A percentile compares a stretch with the other conserved stretches of the same genome.
Conservation (phyloP, 345 rosid species). For the Pelargonium nanum region DNA sequence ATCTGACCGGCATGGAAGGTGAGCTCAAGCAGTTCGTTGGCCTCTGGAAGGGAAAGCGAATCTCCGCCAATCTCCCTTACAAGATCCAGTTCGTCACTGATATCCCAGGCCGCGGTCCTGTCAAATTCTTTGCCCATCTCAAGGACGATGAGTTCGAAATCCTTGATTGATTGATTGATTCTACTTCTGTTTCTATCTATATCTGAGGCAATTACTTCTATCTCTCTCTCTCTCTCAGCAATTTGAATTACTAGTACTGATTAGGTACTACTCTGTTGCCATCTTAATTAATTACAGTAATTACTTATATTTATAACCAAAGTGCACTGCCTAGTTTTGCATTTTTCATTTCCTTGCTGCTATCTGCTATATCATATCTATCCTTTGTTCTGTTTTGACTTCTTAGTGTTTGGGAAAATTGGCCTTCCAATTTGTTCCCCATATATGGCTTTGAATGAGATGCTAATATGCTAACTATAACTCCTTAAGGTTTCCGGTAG, state of each 20-base stretch:
- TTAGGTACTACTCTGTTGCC: not conserved
- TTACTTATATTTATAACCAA: not conserved
- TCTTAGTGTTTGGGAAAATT: not conserved
- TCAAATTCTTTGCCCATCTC: conserved; percentile 85
- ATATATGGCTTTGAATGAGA: not conserved
- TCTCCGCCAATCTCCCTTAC: conserved; percentile 76
- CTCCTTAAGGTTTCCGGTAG: not conserved
- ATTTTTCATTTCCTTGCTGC: not conserved
- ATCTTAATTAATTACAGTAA: too few relatives aligned
- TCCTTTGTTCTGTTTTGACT: not conserved
- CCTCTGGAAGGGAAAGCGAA: conserved; percentile 64
- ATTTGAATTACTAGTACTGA: too few relatives aligned
- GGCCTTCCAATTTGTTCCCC: not conserved
- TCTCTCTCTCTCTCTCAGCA: not conserved
- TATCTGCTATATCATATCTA: not conserved
- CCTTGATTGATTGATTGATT: conserved; percentile 8
- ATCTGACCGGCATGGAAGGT: conserved; percentile 78
- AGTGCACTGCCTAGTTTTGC: not conserved
- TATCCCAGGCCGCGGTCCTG: conserved; percentile 57
- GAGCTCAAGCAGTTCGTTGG: conserved; percentile 53
- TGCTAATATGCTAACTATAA: not conserved
- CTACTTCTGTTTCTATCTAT: not conserved
- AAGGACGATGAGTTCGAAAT: conserved; percentile 74
- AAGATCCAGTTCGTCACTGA: conserved; percentile 62
- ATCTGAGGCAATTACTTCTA: too few relatives aligned